A percentile compares a stretch with the other conserved stretches of the same genome.
Conservation (phyloP, 106 monocot genomes). For the Chionographis japonica region DNA sequence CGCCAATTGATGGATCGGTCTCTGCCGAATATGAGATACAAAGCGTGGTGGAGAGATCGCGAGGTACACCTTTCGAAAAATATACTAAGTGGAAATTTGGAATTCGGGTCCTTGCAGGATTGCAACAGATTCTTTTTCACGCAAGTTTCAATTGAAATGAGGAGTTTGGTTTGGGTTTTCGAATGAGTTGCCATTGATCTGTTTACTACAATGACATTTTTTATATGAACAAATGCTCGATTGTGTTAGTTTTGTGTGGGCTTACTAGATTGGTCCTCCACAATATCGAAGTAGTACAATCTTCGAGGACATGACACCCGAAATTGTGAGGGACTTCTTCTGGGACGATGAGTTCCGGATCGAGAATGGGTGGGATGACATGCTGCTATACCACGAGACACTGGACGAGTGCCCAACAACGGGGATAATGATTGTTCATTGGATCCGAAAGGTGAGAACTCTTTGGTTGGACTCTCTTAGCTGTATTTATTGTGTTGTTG, state of each 20-base stretch:
- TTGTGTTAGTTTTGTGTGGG: constrained; percentile 7
- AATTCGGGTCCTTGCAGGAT: too few relatives aligned
- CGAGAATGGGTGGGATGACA: constrained; percentile 85
- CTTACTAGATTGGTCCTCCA: constrained; percentile 57
- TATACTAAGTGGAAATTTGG: too few relatives aligned
- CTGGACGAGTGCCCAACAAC: constrained; percentile 70
- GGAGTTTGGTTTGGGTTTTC: neutral
- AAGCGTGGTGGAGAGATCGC: constrained; percentile 82
- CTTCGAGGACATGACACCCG: constrained; percentile 77
- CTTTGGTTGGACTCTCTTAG: neutral
- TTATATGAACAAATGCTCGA: too few relatives aligned
- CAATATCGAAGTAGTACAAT: constrained; percentile 86
- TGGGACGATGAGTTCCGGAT: constrained; percentile 89
- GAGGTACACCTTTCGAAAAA: constrained; percentile 54
- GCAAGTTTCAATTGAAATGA: too few relatives aligned
- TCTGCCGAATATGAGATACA: constrained; percentile 50
- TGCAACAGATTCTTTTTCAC: too few relatives aligned
- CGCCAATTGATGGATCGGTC: constrained; percentile 78
- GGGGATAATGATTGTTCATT: constrained; percentile 78
- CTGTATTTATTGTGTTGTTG: neutral
- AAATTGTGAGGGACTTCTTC: constrained; percentile 81
- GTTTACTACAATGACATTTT: too few relatives aligned
- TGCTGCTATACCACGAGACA: constrained; percentile 72
- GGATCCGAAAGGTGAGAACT: constrained; percentile 85
- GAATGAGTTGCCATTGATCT: neutral